Evolutionary conservation across 2,329 filamentous ascomycete species (phyloP), one percentile per base, ranked within the genome.

Genomic region (Diaporthe citriasiana): DNA sequence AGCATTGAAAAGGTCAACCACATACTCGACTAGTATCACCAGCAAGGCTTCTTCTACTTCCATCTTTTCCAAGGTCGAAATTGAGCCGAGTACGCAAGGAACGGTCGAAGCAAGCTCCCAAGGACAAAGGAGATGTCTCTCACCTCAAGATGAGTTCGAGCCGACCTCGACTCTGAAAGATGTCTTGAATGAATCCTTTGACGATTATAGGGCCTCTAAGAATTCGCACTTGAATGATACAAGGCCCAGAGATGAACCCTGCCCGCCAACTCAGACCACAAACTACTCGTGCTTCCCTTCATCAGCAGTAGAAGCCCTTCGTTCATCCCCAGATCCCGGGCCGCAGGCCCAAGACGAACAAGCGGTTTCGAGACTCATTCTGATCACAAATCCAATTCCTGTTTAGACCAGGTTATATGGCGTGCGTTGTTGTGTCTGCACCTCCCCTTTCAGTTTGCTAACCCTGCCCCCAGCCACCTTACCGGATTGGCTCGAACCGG

Each of bases 401-500:
- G 7, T 51, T 27, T 51, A n/a, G 60, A 9, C 9, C 45, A 66
- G 22, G 12, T 22, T 4, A 38, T 33, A 13, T 35, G 42, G 42
- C 47, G 53, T 68, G 47, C 51, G 45, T 56, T 42, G 25, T 47
- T 71, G 15, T 57, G 8, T 53, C 22, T 57, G 3, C 17, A 10
- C 8, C 47, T 15, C n/a, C 9, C 33, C 15, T 65, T 22, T 25
- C 19, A 27, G 2, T 33, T 4, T 22, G 40, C 63, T 76, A 25
- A 77, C 73, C 73, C 35, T 19, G 1, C 15, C 9, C 9, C 7
- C 73, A 85, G 85, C 85, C 0, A 79, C 77, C 22, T 83, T 86
- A 10, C 86, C 87, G 0, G 68, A 74, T 0, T 82, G 82, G 70
- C 80, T 89, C 5, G 82, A 83, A 4, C 69, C 81, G 0, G 88